Percentiles rank a stretch among this genome's conserved stretches.
Evolutionary conservation across 2,329 filamentous ascomycete species (phyloP).

Genomic region (Sclerotinia sclerotiorum): DNA sequence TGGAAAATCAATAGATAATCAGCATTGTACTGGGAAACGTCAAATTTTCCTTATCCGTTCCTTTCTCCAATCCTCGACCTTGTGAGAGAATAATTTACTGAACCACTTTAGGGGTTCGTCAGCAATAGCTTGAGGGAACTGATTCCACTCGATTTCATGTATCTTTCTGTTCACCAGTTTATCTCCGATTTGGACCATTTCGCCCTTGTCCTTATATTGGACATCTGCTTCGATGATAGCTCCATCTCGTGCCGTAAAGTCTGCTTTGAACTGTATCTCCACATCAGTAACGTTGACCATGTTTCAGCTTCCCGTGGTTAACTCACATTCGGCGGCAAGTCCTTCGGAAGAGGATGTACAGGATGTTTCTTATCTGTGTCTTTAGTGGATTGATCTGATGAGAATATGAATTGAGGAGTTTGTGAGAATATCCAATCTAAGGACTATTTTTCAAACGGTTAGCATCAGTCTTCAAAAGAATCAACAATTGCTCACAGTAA

Average conservation of each 20-base stretch:
- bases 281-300: constrained; percentile 6
- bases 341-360: constrained; percentile 12
- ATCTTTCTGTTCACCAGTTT: constrained; percentile 38
- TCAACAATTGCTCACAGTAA: constrained; percentile 52
- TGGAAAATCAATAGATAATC: background rate
- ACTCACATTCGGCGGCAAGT: constrained; percentile 22
- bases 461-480: constrained; percentile 31
- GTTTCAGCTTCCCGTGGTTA: background rate
- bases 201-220: constrained; percentile 1
- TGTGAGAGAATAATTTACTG: constrained; percentile 2
- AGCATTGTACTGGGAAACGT: constrained; percentile 3
- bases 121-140: background rate
- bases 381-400: constrained; percentile 47
- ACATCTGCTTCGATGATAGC: constrained; percentile 30
- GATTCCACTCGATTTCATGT: constrained; percentile 50
- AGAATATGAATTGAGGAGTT: constrained; percentile 79
- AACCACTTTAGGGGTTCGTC: constrained; percentile 10
- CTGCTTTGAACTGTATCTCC: constrained; percentile 24
- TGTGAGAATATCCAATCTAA: constrained; percentile 78
- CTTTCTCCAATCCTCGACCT: background rate
- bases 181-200: background rate
- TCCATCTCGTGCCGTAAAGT: constrained; percentile 33
- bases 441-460: constrained; percentile 46
- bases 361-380: background rate
- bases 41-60: background rate